Evolutionary conservation across 768 basidiomycete genomes (phyloP).

Genomic region (Phylloporus rhodoxanthus): DNA sequence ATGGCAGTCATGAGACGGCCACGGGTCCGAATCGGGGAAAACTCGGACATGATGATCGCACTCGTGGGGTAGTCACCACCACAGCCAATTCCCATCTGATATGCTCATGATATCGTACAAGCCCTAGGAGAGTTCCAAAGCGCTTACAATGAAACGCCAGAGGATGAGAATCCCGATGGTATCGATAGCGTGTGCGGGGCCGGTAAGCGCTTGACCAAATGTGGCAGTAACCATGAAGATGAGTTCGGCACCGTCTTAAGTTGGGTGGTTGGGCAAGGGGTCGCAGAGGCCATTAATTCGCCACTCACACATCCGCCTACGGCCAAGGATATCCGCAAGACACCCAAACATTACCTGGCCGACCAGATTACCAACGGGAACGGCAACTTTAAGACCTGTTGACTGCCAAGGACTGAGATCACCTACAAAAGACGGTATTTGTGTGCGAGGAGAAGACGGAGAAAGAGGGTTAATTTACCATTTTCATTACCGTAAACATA

Average conservation of each 20-base stretch:
- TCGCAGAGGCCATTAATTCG: background rate
- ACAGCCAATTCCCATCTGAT: conserved; percentile 71
- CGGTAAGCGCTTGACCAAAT: conserved; percentile 74
- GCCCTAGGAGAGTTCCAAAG: background rate
- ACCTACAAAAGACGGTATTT: conserved; percentile 4
- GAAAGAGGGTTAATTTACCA: conserved; percentile 1
- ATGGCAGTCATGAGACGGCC: conserved; percentile 88
- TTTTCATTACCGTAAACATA: conserved; percentile 58
- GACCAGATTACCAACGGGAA: conserved; percentile 64
- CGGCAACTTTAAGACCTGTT: conserved; percentile 72
- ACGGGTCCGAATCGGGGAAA: conserved; percentile 67
- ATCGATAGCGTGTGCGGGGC: conserved; percentile 50
- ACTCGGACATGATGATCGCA: conserved; percentile 87
- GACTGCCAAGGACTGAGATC: conserved; percentile 54
- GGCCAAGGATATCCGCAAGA: conserved; percentile 69
- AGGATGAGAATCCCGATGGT: conserved; percentile 69
- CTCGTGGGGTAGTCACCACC: conserved; percentile 83
- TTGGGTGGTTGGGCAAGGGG: conserved; percentile 2
- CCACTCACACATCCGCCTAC: conserved; percentile 72
- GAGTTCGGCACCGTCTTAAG: conserved; percentile 45
- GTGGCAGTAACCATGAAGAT: conserved; percentile 74
- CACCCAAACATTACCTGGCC: conserved; percentile 75
- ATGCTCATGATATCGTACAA: background rate
- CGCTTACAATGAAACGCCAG: conserved; percentile 70
- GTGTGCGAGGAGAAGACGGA: background rate